phyloP scores from a whole-genome alignment of 331 rosid species.

The Saraca asoca region DNA sequence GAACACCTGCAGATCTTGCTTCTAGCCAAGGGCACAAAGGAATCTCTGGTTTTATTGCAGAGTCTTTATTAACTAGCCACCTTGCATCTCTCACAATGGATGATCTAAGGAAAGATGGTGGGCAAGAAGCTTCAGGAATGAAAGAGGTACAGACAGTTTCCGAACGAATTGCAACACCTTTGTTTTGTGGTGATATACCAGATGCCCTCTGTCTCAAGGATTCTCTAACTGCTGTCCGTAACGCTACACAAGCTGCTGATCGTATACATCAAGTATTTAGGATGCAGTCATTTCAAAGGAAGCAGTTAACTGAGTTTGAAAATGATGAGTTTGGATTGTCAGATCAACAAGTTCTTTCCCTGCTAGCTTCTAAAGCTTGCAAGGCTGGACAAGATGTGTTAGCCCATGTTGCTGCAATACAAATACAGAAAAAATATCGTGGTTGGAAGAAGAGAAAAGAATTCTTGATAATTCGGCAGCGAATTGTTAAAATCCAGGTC shows the following conservation, averaged over 20 bases:
- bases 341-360: constrained; percentile 61
- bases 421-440: constrained; percentile 85
- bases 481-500: constrained; percentile 94
- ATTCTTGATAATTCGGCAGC: constrained; percentile 74
- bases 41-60: constrained; percentile 84
- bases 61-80: constrained; percentile 61
- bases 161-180: constrained; percentile 67
- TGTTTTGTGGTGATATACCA: constrained; percentile 49
- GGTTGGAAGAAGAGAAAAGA: constrained; percentile 94
- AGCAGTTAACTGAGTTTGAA: constrained; percentile 44
- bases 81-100: constrained; percentile 58
- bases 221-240: constrained; percentile 76
- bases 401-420: constrained; percentile 66
- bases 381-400: constrained; percentile 56
- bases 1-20: constrained; percentile 81
- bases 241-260: constrained; percentile 85
- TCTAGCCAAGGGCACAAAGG: constrained; percentile 78
- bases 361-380: constrained; percentile 50
- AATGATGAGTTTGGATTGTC: constrained; percentile 53
- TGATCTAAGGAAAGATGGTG: constrained; percentile 52
- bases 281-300: constrained; percentile 82
- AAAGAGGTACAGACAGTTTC: constrained; percentile 64
- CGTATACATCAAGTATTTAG: constrained; percentile 76
- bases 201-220: constrained; percentile 71
- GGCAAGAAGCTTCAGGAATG: constrained; percentile 41